Evolutionary conservation across 495 filamentous ascomycete genomes (phyloP).

Genomic region (Hyaloscypha finlandica): DNA sequence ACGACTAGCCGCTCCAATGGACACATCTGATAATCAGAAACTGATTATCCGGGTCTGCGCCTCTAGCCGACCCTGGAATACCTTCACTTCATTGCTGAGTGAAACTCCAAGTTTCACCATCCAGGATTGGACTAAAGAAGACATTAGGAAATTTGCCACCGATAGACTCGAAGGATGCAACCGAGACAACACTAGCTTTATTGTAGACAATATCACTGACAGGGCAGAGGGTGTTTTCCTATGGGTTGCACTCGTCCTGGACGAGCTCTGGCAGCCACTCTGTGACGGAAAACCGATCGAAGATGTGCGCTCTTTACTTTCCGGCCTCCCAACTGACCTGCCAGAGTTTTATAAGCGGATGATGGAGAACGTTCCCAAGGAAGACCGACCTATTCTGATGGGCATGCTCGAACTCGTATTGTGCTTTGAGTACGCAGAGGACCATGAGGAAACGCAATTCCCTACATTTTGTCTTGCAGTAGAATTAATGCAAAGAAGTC

Average conservation of each 20-base stretch:
- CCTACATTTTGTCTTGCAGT: neutral
- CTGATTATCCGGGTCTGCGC: constrained; percentile 48
- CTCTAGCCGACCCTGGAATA: constrained; percentile 51
- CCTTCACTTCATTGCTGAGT: constrained; percentile 41
- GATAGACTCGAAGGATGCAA: neutral
- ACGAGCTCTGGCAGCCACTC: neutral
- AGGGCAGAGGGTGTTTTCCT: constrained; percentile 14
- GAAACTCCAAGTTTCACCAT: constrained; percentile 16
- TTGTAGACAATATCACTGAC: neutral
- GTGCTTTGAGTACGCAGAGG: neutral
- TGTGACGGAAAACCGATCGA: constrained; percentile 1
- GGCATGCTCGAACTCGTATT: constrained; percentile 1
- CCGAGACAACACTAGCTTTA: neutral
- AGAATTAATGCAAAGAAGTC: neutral
- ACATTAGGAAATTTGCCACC: constrained; percentile 28
- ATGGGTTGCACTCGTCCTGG: constrained; percentile 16
- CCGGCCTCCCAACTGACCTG: constrained; percentile 2
- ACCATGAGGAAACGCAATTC: neutral
- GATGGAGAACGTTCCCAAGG: constrained; percentile 9
- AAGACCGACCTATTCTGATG: neutral
- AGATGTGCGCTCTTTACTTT: neutral
- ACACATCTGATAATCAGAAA: constrained; percentile 14
- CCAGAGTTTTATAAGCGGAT: constrained; percentile 2
- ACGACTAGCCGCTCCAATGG: neutral
- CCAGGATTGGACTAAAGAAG: constrained; percentile 26